Conservation (phyloP, 768 basidiomycete genomes). For the Rubroboletus satanas region DNA sequence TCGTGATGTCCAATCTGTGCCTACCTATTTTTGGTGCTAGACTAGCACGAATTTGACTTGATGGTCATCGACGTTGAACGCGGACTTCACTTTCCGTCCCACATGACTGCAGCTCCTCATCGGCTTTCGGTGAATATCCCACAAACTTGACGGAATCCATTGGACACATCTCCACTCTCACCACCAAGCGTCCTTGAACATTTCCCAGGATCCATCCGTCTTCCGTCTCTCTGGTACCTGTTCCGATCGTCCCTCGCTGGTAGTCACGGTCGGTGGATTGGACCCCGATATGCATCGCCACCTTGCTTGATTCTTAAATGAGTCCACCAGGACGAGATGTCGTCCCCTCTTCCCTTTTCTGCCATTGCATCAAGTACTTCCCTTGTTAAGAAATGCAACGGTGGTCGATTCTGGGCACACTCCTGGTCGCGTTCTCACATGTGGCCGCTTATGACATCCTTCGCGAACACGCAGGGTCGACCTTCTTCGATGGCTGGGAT, state of each 20-base stretch:
- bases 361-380: not conserved
- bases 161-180: not conserved
- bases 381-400: slow-evolving; percentile 8
- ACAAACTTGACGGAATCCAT: not conserved
- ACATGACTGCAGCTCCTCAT: not conserved
- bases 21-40: not conserved
- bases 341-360: not conserved
- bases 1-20: not conserved
- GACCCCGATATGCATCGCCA: slow-evolving; percentile 2
- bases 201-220: not conserved
- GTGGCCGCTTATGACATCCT: slow-evolving; percentile 34
- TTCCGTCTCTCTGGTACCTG: not conserved
- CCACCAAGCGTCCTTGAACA: not conserved
- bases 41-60: not conserved
- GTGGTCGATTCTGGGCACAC: not conserved
- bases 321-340: not conserved
- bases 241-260: not conserved
- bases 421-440: slow-evolving; percentile 1
- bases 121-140: not conserved
- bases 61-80: too few species aligned
- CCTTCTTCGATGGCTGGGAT: slow-evolving; percentile 55
- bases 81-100: not conserved
- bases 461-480: slow-evolving; percentile 43
- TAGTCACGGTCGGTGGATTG: not conserved
- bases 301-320: slow-evolving; percentile 4